Evolutionary conservation across 2,329 filamentous ascomycete genomes (phyloP).

Genomic region (Anisogramma anomala): DNA sequence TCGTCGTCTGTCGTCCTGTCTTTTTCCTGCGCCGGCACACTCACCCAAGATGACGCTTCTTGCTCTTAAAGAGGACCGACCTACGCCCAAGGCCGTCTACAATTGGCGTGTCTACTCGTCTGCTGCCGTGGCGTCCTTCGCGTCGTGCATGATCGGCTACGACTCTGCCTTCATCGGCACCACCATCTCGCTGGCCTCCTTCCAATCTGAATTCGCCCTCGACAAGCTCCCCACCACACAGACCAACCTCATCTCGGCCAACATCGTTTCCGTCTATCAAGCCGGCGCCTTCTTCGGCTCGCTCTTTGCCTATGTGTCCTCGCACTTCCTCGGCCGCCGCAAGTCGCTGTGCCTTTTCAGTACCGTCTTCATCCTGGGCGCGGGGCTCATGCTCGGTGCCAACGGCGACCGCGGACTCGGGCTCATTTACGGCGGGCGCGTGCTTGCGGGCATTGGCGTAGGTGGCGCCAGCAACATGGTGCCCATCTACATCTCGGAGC

Average conservation of each 20-base stretch:
- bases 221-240: constrained; percentile 32
- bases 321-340: constrained; percentile 56
- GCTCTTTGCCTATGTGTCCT: constrained; percentile 54
- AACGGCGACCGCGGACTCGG: constrained; percentile 51
- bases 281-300: constrained; percentile 75
- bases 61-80: constrained; percentile 42
- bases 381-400: constrained; percentile 60
- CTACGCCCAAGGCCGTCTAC: constrained; percentile 46
- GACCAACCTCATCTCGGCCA: constrained; percentile 53
- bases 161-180: constrained; percentile 73
- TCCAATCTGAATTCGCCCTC: constrained; percentile 57
- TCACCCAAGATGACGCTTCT: constrained; percentile 28
- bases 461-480: constrained; percentile 53
- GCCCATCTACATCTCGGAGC: constrained; percentile 50
- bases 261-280: constrained; percentile 73
- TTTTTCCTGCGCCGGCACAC: background rate
- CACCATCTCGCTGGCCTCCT: constrained; percentile 59
- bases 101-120: constrained; percentile 49
- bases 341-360: constrained; percentile 51
- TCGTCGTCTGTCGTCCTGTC: background rate
- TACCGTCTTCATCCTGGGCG: constrained; percentile 56
- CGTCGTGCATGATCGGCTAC: constrained; percentile 46
- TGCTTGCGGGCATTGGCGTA: constrained; percentile 52
- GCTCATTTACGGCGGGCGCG: constrained; percentile 48
- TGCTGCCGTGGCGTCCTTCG: constrained; percentile 43